Evolutionary conservation across 257 asterid species (phyloP).

Genomic region (Solanum habrochaites): DNA sequence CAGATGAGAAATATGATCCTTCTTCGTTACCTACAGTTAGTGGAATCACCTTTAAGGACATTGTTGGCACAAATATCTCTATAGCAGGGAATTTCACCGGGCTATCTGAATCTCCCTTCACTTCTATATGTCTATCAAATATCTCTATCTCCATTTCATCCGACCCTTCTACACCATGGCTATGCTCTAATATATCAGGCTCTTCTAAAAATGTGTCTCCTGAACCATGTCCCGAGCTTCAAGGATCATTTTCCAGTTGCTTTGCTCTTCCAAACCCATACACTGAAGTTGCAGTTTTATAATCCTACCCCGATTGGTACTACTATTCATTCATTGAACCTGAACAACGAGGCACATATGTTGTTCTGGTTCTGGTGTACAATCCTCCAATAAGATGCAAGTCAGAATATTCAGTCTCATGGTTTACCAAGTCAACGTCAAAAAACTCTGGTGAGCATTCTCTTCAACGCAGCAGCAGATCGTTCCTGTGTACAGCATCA

Average conservation of each 20-base stretch:
- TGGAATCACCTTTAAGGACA: slow-evolving; percentile 40
- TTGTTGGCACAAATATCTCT: slow-evolving; percentile 53
- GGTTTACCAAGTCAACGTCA: slow-evolving; percentile 4
- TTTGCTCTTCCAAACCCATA: slow-evolving; percentile 13
- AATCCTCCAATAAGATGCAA: slow-evolving; percentile 22
- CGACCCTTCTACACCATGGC: slow-evolving; percentile 35
- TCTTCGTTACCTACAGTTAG: slow-evolving; percentile 50
- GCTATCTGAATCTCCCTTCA: slow-evolving; percentile 66
- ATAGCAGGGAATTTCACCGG: slow-evolving; percentile 63
- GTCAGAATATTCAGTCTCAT: slow-evolving; percentile 10
- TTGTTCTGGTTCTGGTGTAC: slow-evolving; percentile 18
- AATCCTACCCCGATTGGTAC: slow-evolving; percentile 8
- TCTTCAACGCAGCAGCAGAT: slow-evolving; percentile 13
- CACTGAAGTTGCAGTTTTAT: slow-evolving; percentile 30
- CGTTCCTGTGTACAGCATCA: slow-evolving; percentile 63
- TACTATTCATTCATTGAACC: slow-evolving; percentile 34
- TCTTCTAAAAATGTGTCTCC: slow-evolving; percentile 51
- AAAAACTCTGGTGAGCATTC: slow-evolving; percentile 13
- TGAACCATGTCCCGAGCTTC: slow-evolving; percentile 57
- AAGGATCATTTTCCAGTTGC: slow-evolving; percentile 17
- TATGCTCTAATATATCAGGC: slow-evolving; percentile 46
- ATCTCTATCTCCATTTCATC: slow-evolving; percentile 31
- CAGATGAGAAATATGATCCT: slow-evolving; percentile 77
- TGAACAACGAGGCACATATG: slow-evolving; percentile 11
- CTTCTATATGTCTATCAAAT: slow-evolving; percentile 59